Evolutionary conservation across 352 stramenopile genomes (phyloP).

Genomic region (Globisporangium solare): DNA sequence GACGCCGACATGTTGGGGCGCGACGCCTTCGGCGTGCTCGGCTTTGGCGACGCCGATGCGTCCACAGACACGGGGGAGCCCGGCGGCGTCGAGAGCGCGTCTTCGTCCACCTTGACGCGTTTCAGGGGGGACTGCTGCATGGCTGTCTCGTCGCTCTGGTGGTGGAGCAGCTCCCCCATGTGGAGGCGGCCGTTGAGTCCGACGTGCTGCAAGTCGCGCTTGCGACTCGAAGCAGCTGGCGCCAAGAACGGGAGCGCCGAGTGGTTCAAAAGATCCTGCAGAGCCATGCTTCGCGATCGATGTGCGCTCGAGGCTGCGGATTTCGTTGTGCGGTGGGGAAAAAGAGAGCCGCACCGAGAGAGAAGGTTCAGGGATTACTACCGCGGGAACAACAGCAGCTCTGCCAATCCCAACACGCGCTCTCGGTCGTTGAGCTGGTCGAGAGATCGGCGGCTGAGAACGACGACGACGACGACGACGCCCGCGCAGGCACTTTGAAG

Average conservation of each 20-base stretch:
- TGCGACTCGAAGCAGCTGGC: not conserved
- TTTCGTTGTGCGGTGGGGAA: no score
- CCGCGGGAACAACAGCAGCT: no score
- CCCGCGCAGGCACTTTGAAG: no score
- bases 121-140: not conserved
- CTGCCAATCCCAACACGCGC: no score
- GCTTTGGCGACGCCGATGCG: constrained; percentile 1
- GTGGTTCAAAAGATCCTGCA: not conserved
- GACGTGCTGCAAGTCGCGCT: not conserved
- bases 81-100: not conserved
- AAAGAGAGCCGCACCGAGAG: no score
- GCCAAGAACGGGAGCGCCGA: not conserved
- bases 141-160: no score
- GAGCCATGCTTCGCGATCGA: not conserved
- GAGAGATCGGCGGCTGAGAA: no score
- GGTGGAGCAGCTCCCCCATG: no score
- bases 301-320: no score
- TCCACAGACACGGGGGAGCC: not conserved
- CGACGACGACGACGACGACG: no score
- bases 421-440: no score
- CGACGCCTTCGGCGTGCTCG: constrained; percentile 14
- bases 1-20: constrained; percentile 70
- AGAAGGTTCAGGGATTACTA: no score
- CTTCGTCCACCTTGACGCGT: not conserved
- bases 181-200: not conserved